phyloP scores from a whole-genome alignment of 306 rosid species.

The Gastrolobium bilobum region DNA sequence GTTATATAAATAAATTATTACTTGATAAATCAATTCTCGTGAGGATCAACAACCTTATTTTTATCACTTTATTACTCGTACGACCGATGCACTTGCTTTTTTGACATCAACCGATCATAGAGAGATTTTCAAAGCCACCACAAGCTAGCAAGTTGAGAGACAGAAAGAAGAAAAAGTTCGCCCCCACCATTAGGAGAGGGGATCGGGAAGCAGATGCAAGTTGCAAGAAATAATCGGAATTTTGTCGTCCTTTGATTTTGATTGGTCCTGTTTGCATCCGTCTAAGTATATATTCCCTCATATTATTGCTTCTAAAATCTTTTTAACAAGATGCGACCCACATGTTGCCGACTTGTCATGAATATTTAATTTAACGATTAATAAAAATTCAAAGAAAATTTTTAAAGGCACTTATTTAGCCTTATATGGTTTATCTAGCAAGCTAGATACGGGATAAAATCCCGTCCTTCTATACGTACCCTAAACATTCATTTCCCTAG shows the following conservation, averaged over 20 bases:
- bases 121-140: neutral
- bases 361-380: too few relatives aligned
- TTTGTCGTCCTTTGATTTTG: constrained; percentile 34
- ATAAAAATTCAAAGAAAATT: neutral
- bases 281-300: neutral
- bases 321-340: neutral
- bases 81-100: too few relatives aligned
- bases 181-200: constrained; percentile 24
- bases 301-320: neutral
- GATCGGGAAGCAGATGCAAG: constrained; percentile 22
- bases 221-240: constrained; percentile 1
- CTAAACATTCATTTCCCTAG: neutral
- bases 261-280: constrained; percentile 25
- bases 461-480: neutral
- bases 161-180: constrained; percentile 16
- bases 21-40: too few relatives aligned
- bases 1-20: too few relatives aligned
- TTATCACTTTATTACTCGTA: too few relatives aligned
- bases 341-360: neutral
- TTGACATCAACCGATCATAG: neutral
- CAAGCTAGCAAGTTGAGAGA: constrained; percentile 36
- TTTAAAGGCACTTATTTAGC: neutral
- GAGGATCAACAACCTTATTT: too few relatives aligned
- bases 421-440: neutral
- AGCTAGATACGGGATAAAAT: neutral